Evolutionary conservation across 257 asterid genomes (phyloP).

Genomic region (Cinchona pubescens): DNA sequence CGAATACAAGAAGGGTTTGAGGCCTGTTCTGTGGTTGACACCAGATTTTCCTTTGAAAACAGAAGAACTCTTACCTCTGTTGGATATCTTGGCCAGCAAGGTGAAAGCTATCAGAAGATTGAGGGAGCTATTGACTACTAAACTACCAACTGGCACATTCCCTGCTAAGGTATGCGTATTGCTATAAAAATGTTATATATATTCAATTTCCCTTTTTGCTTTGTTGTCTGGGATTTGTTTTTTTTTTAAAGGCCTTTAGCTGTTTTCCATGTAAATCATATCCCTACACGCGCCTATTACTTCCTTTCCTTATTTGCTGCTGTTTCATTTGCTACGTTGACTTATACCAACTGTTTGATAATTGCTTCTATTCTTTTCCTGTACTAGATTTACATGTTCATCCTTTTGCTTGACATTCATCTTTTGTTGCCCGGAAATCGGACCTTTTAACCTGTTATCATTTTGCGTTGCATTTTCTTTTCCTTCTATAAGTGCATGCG

Average conservation of each 20-base stretch:
- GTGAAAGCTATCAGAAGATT: constrained; percentile 95
- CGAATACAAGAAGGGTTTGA: constrained; percentile 89
- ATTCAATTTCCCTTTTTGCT: constrained; percentile 1
- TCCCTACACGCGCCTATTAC: not conserved
- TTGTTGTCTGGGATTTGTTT: not conserved
- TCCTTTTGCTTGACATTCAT: not conserved
- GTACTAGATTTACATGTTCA: not conserved
- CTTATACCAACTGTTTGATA: not conserved
- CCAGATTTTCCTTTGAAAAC: constrained; percentile 95
- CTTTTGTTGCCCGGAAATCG: not conserved
- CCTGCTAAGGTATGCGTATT: constrained; percentile 80
- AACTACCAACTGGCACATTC: constrained; percentile 86
- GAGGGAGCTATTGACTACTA: constrained; percentile 94
- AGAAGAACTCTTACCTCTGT: constrained; percentile 92
- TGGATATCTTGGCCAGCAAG: constrained; percentile 94
- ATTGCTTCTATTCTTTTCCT: not conserved
- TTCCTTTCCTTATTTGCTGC: not conserved
- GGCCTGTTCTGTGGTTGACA: constrained; percentile 96
- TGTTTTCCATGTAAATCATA: not conserved
- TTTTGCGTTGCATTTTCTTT: not conserved
- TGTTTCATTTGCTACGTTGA: not conserved
- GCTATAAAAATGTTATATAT: constrained; percentile 2
- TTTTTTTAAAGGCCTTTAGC: not conserved
- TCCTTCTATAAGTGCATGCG: not conserved
- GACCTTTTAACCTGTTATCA: not conserved